Evolutionary conservation across 768 basidiomycete species (phyloP), one percentile per base, ranked within the genome.

Genomic region (Termitomyces sp.): DNA sequence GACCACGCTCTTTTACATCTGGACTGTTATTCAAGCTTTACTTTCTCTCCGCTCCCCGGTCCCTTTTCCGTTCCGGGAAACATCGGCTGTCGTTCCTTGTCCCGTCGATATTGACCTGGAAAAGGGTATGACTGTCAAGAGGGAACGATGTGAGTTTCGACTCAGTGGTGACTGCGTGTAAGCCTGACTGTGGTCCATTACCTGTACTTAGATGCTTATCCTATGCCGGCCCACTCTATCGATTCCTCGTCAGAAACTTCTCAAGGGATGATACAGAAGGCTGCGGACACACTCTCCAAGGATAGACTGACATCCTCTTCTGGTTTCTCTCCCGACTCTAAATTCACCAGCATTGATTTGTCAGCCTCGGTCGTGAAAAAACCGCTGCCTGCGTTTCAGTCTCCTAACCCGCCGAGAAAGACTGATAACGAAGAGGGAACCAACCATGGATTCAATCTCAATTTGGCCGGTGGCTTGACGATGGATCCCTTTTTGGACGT

Each of bases 1-100:
- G 47, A 55, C 47, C 50, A 60, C 61, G 24, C 52, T 62, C 61
- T 56, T 60, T 62, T 60, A 62, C 58, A 24, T 62, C 28, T 60
- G 61, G 61, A 60, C 61, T 44, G 51, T 60, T 54, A 54, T 62
- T 24, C 46, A 56, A 55, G 61, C 61, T 55, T 46, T 62, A 32
- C 26, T 60, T 21, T 58, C 57, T 10, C 37, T 62, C 24, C 56
- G 61, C 40, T 58, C 59, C 15, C 49, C 61, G 9, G 47, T 26
- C 5, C 48, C 42, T 30, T 60, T 55, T 22, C 61, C 56, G 8
- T 57, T 53, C 45, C 41, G 51, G 15, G 58, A 57, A 53, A 58
- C 58, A 24, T 55, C 59, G 34, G 60, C 45, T 2, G 45, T 60
- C 22, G 49, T 62, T 38, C 54, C 57, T 35, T 56, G 45, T 41